Evolutionary conservation across 225 moss, liverwort and hornwort genomes (phyloP), one percentile per base, ranked within the genome.

Genomic region (Pleurozium schreberi): DNA sequence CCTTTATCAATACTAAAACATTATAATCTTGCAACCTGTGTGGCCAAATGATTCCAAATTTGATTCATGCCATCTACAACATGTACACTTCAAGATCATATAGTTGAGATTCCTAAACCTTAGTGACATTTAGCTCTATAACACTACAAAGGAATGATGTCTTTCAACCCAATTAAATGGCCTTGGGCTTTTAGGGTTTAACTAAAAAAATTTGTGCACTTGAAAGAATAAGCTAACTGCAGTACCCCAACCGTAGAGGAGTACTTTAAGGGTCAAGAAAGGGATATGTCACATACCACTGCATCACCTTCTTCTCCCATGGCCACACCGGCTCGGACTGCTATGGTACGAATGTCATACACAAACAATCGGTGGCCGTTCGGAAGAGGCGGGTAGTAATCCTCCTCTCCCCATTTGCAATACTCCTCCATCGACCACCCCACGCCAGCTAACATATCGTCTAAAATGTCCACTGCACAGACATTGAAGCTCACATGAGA

Each of bases 301-400:
- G 96, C 96, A 91, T 99, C 97, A 65, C 99, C 99, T 92, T 99
- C 99, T 92, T 99, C 99, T 90, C 99, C 99, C 97, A 99, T 97
- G 43, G 99, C 99, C 90, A 99, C 99, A 88, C 96, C 99, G 74
- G 99, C 99, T 91, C 99, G 95, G 34, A 99, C 99, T 83, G 97
- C 99, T 76, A 99, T 97, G 62, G 95, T 96, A 28, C 97, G 96
- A 88, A 96, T 94, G 89, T 99, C 97, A 80, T 99, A 97, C 50
- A 97, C 96, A 88, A 95, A 99, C 45, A 99, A 91, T 75, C 98
- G 90, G 91, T 99, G 88, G 33, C 98, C 98, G 79, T 97, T 99
- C 36, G 97, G 92, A 75, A 99, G 96, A 57, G 99, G 96, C 75
- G 99, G 99, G 89, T 99, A 99, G 71, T 97, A 99, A 85, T 95